These are phyloP conservation scores for Entomophthora muscae DNA, from an alignment of 371 early-diverging fungal genomes.

Conservation along the genomic window DNA sequence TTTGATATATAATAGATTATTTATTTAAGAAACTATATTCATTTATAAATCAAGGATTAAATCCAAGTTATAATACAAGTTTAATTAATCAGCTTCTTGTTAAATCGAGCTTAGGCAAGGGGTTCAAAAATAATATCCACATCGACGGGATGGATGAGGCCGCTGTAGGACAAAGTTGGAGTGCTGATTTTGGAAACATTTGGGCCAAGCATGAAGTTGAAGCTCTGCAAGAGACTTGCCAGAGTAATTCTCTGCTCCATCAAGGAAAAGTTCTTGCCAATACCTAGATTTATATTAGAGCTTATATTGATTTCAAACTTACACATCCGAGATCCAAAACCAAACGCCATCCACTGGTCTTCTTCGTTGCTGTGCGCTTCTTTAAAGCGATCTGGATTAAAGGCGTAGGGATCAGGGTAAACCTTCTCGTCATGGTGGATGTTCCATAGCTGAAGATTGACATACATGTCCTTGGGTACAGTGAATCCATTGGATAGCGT, in stretches of 20 bases:
- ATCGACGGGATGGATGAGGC: neutral
- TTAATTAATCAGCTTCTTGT: too few species aligned
- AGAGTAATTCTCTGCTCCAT: slow-evolving; percentile 16
- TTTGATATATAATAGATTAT: too few species aligned
- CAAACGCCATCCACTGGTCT: slow-evolving; percentile 4
- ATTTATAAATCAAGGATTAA: too few species aligned
- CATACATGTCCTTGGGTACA: neutral
- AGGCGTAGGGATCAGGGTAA: neutral
- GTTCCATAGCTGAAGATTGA: neutral
- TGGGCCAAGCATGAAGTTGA: neutral
- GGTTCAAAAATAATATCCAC: neutral
- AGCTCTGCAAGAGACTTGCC: slow-evolving; percentile 13
- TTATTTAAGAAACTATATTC: too few species aligned
- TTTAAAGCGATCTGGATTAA: neutral
- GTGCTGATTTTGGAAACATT: neutral
- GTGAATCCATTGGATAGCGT: neutral
- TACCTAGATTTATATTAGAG: slow-evolving; percentile 9
- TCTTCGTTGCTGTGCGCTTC: neutral
- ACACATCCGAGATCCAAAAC: slow-evolving; percentile 8
- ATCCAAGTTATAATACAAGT: too few species aligned
- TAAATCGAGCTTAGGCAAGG: too few species aligned
- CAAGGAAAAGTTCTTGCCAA: slow-evolving; percentile 18
- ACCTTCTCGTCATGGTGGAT: neutral
- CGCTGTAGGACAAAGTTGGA: neutral
- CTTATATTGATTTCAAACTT: neutral